Evolutionary conservation across 1,284 basidiomycete species (phyloP).

Genomic region (Sporisorium reilianum): DNA sequence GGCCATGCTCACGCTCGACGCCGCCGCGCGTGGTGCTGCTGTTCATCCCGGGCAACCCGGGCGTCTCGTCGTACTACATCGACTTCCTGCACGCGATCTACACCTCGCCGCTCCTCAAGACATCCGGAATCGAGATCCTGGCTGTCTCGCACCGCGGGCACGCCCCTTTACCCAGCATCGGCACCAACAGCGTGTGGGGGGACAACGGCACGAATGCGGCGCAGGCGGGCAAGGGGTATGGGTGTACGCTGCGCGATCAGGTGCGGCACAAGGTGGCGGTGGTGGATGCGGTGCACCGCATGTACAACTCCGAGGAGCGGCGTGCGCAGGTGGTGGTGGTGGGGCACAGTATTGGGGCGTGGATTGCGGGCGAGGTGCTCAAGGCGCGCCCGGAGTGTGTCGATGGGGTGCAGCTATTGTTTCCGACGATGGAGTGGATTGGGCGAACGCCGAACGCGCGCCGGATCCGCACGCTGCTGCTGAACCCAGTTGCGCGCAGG

Average conservation of each 20-base stretch:
- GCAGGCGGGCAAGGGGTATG: conserved; percentile 37
- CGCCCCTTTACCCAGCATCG: conserved; percentile 36
- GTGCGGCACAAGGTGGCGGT: conserved; percentile 53
- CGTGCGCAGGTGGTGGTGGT: conserved; percentile 46
- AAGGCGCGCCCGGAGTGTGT: conserved; percentile 34
- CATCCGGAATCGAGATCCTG: conserved; percentile 45
- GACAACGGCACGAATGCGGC: conserved; percentile 14
- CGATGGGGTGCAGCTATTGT: conserved; percentile 53
- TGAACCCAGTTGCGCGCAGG: conserved; percentile 19
- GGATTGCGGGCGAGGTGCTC: conserved; percentile 48
- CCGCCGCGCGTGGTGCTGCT: conserved; percentile 47
- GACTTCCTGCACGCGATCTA: conserved; percentile 50
- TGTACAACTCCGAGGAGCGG: conserved; percentile 19
- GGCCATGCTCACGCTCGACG: conserved; percentile 18
- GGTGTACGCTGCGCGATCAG: conserved; percentile 47
- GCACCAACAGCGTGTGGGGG: conserved; percentile 25
- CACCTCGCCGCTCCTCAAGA: conserved; percentile 4
- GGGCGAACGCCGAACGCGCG: conserved; percentile 52
- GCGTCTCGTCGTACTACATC: conserved; percentile 54
- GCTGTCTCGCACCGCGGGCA: conserved; percentile 57
- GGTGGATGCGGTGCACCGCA: conserved; percentile 33
- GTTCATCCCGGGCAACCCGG: conserved; percentile 63
- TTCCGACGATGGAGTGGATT: conserved; percentile 58
- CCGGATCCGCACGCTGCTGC: conserved; percentile 24
- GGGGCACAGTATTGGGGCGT: conserved; percentile 59